Evolutionary conservation across 495 filamentous ascomycete genomes (phyloP), one percentile per base, ranked within the genome.

Genomic region (Aspergillus diversus): DNA sequence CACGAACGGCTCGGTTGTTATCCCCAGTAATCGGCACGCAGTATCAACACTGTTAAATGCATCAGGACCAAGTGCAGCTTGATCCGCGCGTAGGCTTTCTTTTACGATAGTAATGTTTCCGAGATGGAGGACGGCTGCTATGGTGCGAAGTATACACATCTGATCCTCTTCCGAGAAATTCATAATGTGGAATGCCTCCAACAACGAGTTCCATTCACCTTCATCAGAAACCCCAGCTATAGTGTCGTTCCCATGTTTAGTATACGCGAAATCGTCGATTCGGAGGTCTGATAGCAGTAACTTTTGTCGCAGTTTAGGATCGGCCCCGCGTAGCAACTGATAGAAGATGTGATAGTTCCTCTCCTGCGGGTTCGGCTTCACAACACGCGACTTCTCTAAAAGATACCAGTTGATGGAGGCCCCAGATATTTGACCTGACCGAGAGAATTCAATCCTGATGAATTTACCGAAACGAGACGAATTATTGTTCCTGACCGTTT

Each of bases 391-490:
- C 71, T 99, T 99, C 69, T 99, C 96, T 11, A 99, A 76, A 0
- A 99, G 82, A 76, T 98, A 98, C 96, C 96, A 99, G 73, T 99
- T 93, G 51, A 99, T 97, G 77, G 89, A 97, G 32, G 96, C 96
- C 13, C 96, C 96, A 35, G 90, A 92, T 62, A 99, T 98, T 39
- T 96, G 91, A 12, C 96, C 96, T 42, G 88, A 86, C 35, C 92
- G 85, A 12, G 89, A 92, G 72, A 99, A 97, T 70, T 97, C 92
- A 68, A 99, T 98, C 43, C 96, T 84, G 73, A 99, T 99, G 73
- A 99, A 99, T 76, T 99, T 99, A 63, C 96, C 96, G 73, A 99
- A 99, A 58, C 96, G 87, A 8, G 96, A 99, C 4, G 96, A 98
- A 74, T 99, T 99, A 80, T 99, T 94, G 69, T 99, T 99, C 51